Base-by-base conservation (phyloP, 192 early-diverging fungal species). In the Spinellus fusiger region DNA sequence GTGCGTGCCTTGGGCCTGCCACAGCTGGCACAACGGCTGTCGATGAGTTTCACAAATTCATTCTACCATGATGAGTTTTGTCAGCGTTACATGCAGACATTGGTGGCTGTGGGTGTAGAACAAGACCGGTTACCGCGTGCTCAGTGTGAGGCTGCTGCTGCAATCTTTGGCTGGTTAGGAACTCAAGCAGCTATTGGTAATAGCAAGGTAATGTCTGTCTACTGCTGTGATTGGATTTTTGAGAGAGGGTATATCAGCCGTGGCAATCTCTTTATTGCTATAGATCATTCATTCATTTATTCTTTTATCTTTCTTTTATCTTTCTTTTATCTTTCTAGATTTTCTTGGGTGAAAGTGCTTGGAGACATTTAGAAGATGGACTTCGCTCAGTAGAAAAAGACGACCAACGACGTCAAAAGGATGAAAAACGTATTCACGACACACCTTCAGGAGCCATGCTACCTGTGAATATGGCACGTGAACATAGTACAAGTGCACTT, bases 341-440 rank as follows among this genome's bases (percentile, higher is more conserved):
- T 4, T 95, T 84, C 60, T 64, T 98, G 34, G 82, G 81, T 62
- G 93, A 93, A 64, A 58, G 31, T 2, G 80, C 81, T 22, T 98
- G 93, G 95, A 82, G 89, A 59, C 77, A 80, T 37, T 80, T 98
- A 16, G 95, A 98, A 70, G 85, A 88, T 56, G 75, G 74, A 16
- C 83, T 98, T 50, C 80, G 87, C n/a, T 82, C 77, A 40, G 63
- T 75, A 20, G 89, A 94, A 63, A 81, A 78, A 25, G 79, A 80
- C 32, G 80, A 86, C 37, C 76, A 84, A 67, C 28, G 52, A 32
- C 49, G 40, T 4, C 40, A 29, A 38, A 67, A 67, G 51, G 65
- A 67, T n/a, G 65, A 67, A 20, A 59, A 54, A 75, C 66, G 49
- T 5, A 57, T 63, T 61, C 67, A 54, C 74, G 81, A 65, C 70